phyloP scores from a whole-genome alignment of 75 land plant species.

The Azolla pinnata region DNA sequence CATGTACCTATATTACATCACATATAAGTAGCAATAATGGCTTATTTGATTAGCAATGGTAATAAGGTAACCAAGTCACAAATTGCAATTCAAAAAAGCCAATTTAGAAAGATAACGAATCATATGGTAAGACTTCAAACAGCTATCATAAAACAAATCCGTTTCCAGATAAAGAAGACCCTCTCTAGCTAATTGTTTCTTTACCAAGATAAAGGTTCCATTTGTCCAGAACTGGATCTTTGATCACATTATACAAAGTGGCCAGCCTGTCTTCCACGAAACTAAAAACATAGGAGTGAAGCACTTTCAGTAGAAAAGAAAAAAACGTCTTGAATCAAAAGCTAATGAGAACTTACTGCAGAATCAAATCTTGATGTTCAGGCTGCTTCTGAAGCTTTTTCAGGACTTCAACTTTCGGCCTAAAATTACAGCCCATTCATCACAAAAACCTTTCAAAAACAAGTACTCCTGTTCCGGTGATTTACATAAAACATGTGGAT shows the following conservation, averaged over 20 bases:
- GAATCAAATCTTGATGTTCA: constrained; percentile 57
- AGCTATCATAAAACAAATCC: not conserved
- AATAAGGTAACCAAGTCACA: not conserved
- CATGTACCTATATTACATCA: constrained; percentile 47
- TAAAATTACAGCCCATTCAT: constrained; percentile 18
- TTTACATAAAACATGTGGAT: too few relatives aligned
- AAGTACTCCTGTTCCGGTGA: not conserved
- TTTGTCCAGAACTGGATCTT: constrained; percentile 65
- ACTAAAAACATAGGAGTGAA: constrained; percentile 25
- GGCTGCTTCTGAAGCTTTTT: constrained; percentile 68
- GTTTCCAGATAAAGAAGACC: not conserved
- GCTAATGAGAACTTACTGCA: constrained; percentile 60
- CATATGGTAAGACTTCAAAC: not conserved
- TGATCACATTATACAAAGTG: constrained; percentile 85
- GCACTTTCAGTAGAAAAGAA: not conserved
- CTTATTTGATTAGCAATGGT: not conserved
- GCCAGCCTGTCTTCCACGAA: constrained; percentile 98
- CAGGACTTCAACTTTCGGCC: constrained; percentile 88
- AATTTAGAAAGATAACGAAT: not conserved
- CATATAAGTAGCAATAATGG: not conserved
- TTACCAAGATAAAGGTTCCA: constrained; percentile 96
- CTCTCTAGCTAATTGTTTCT: not conserved
- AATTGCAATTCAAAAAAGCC: not conserved
- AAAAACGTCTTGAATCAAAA: not conserved
- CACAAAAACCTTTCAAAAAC: not conserved